phyloP scores from a whole-genome alignment of 1,284 basidiomycete genomes.

The Apiotrichum siamense region DNA sequence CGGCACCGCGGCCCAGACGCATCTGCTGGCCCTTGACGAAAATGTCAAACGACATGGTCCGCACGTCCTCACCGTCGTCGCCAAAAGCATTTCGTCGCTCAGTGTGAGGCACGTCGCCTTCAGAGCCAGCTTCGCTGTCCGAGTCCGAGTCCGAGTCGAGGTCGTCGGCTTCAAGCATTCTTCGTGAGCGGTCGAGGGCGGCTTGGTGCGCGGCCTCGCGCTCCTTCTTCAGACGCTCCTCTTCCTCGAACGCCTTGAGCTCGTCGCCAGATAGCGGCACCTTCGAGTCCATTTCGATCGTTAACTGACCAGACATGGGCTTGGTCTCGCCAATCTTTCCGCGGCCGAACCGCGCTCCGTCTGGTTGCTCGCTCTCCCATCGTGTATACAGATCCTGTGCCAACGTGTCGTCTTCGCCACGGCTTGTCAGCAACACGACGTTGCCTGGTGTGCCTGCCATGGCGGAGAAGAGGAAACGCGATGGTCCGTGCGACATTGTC shows the following conservation, averaged over 20 bases:
- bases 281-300: slow-evolving; percentile 76
- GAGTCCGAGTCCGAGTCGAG: slow-evolving; percentile 58
- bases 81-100: slow-evolving; percentile 34
- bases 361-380: slow-evolving; percentile 63
- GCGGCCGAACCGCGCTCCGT: slow-evolving; percentile 64
- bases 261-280: slow-evolving; percentile 80
- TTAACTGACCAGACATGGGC: slow-evolving; percentile 64
- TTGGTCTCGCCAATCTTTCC: slow-evolving; percentile 80
- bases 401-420: slow-evolving; percentile 73
- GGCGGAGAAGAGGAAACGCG: slow-evolving; percentile 73
- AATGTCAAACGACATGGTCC: slow-evolving; percentile 78
- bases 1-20: slow-evolving; percentile 54
- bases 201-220: slow-evolving; percentile 82
- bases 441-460: slow-evolving; percentile 77
- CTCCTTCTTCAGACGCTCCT: slow-evolving; percentile 74
- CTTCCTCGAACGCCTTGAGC: slow-evolving; percentile 71
- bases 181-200: slow-evolving; percentile 70
- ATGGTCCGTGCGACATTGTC: slow-evolving; percentile 86
- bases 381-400: slow-evolving; percentile 71
- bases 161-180: slow-evolving; percentile 75
- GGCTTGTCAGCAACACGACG: slow-evolving; percentile 72
- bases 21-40: slow-evolving; percentile 91
- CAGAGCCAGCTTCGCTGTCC: slow-evolving; percentile 62
- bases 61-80: slow-evolving; percentile 42
- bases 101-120: slow-evolving; percentile 57